Evolutionary conservation across 768 basidiomycete genomes (phyloP).

Genomic region (Mycena polygramma): DNA sequence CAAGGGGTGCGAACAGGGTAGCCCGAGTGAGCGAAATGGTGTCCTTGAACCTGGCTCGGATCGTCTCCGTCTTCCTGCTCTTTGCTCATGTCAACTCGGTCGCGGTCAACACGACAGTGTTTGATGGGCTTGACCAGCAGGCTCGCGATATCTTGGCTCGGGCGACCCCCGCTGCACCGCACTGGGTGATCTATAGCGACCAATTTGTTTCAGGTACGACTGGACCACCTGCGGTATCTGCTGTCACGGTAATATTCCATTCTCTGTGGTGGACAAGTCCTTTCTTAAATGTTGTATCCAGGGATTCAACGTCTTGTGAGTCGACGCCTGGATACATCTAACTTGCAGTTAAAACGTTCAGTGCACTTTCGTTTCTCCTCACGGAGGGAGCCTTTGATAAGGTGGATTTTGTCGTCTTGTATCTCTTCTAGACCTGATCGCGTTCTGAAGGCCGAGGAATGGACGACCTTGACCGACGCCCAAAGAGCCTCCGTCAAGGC

Average conservation of each 20-base stretch:
- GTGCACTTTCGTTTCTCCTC: constrained; percentile 66
- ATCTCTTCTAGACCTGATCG: background rate
- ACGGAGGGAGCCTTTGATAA: constrained; percentile 70
- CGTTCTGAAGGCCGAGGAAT: constrained; percentile 59
- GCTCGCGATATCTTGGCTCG: constrained; percentile 50
- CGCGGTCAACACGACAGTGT: constrained; percentile 1
- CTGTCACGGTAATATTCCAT: constrained; percentile 55
- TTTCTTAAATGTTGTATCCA: constrained; percentile 36
- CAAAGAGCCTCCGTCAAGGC: constrained; percentile 64
- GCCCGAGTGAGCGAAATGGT: constrained; percentile 9
- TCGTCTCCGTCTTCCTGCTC: constrained; percentile 4
- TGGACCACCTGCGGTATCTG: constrained; percentile 62
- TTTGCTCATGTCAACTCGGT: constrained; percentile 10
- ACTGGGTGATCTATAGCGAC: constrained; percentile 59
- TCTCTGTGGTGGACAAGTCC: no score
- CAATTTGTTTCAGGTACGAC: constrained; percentile 57
- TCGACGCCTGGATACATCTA: no score
- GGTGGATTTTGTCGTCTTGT: constrained; percentile 38
- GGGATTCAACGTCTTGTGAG: constrained; percentile 69
- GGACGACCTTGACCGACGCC: constrained; percentile 59
- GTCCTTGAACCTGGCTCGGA: constrained; percentile 3
- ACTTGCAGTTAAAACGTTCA: no score
- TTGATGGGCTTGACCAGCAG: constrained; percentile 46
- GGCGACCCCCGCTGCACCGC: constrained; percentile 61
- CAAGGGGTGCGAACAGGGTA: background rate